phyloP scores from a whole-genome alignment of 768 basidiomycete genomes.

The Mycena galericulata region DNA sequence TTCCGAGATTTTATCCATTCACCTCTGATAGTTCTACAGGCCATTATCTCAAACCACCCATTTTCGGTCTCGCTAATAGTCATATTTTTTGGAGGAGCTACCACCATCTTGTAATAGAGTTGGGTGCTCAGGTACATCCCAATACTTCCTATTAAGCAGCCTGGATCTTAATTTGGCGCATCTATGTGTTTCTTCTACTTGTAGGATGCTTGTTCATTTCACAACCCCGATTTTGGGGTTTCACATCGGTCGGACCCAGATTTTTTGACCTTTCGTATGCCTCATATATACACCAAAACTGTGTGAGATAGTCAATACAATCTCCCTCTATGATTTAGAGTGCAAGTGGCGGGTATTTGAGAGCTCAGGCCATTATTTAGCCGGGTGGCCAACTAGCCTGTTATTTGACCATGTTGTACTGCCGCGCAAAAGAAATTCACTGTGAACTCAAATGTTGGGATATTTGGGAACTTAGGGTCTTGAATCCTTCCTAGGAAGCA shows the following conservation, averaged over 20 bases:
- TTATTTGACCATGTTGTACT: too few species aligned
- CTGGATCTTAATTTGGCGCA: conserved; percentile 6
- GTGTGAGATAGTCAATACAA: background rate
- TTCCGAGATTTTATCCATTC: too few species aligned
- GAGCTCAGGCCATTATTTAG: background rate
- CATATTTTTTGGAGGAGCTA: background rate
- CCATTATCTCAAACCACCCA: conserved; percentile 1
- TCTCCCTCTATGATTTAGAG: background rate
- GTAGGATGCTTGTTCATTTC: too few species aligned
- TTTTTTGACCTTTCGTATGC: background rate
- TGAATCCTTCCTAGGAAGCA: too few species aligned
- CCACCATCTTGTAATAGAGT: background rate
- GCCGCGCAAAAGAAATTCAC: too few species aligned
- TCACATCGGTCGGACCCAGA: background rate
- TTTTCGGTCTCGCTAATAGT: background rate
- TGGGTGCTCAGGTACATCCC: too few species aligned
- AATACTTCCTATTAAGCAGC: conserved; percentile 1
- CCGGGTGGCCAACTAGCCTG: too few species aligned
- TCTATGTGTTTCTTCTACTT: background rate
- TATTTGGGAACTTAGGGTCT: too few species aligned
- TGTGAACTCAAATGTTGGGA: too few species aligned
- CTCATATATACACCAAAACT: background rate
- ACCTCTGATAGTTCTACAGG: background rate
- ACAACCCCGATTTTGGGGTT: background rate
- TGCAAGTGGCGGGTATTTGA: background rate